phyloP scores from a whole-genome alignment of 1,284 basidiomycete species.

The Irpex lacteus region DNA sequence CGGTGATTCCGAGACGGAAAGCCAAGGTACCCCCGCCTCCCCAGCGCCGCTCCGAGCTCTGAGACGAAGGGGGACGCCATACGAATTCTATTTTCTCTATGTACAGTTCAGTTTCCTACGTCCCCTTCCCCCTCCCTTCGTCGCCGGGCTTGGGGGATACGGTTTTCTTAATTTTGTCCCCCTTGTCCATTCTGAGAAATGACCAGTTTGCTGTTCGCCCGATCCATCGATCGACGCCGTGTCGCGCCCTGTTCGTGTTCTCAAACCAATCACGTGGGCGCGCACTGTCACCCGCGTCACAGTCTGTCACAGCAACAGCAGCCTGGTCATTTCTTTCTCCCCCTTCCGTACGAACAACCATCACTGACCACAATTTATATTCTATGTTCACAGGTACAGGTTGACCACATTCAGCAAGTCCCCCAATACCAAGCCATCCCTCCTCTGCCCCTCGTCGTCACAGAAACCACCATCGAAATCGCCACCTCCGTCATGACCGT shows the following conservation, averaged over 20 bases:
- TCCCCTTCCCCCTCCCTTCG: constrained; percentile 58
- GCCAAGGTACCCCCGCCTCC: constrained; percentile 82
- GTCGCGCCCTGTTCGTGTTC: constrained; percentile 18
- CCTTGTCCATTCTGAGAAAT: constrained; percentile 58
- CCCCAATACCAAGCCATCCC: constrained; percentile 54
- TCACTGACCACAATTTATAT: constrained; percentile 39
- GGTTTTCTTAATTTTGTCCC: constrained; percentile 69
- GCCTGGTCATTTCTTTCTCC: constrained; percentile 21
- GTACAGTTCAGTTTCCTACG: constrained; percentile 70
- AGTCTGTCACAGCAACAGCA: constrained; percentile 7
- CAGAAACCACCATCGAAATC: constrained; percentile 38
- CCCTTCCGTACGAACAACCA: constrained; percentile 16
- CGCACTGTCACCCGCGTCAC: constrained; percentile 22
- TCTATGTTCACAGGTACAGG: constrained; percentile 18
- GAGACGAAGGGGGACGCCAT: constrained; percentile 79
- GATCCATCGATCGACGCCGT: constrained; percentile 9
- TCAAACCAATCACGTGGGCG: constrained; percentile 41
- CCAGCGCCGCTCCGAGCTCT: constrained; percentile 84
- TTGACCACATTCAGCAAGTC: constrained; percentile 40
- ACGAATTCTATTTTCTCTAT: constrained; percentile 40
- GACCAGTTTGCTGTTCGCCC: constrained; percentile 34
- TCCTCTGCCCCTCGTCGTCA: constrained; percentile 47
- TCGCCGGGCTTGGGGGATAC: constrained; percentile 84
- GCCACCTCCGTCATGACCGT: constrained; percentile 67
- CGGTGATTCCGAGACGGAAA: constrained; percentile 56